Evolutionary conservation across 2,329 filamentous ascomycete genomes (phyloP).

Genomic region (Colletotrichum acutatum): DNA sequence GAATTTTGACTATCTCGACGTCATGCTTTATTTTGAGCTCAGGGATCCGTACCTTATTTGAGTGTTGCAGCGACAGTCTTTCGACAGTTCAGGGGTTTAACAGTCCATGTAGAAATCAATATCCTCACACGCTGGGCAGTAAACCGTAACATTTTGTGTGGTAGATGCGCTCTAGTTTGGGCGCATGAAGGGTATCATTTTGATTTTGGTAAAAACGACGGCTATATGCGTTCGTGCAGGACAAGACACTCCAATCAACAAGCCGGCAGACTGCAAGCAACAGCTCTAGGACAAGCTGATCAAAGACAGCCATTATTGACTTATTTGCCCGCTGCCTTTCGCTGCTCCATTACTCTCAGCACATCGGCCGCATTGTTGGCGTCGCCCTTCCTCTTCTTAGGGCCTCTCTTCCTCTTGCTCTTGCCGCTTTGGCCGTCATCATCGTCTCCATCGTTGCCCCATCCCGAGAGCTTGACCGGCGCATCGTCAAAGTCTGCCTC

Average conservation of each 20-base stretch:
- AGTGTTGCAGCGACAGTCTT: no score
- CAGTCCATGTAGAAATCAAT: not conserved
- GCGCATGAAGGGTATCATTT: constrained; percentile 4
- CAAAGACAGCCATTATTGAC: not conserved
- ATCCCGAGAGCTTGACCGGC: constrained; percentile 75
- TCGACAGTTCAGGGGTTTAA: not conserved
- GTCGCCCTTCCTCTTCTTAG: constrained; percentile 82
- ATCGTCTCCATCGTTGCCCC: constrained; percentile 65
- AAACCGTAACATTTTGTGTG: not conserved
- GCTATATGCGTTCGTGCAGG: not conserved
- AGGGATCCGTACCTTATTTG: not conserved
- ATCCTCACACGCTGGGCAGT: not conserved
- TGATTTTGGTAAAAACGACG: not conserved
- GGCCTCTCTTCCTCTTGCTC: constrained; percentile 74
- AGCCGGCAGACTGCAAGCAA: not conserved
- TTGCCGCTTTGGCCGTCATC: constrained; percentile 57
- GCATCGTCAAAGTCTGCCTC: constrained; percentile 82
- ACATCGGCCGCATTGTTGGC: constrained; percentile 84
- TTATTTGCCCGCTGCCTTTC: constrained; percentile 48
- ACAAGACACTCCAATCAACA: not conserved
- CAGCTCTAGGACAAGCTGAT: not conserved
- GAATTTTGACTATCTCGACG: constrained; percentile 12
- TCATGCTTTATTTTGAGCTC: not conserved
- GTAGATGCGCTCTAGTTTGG: not conserved
- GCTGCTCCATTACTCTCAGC: constrained; percentile 78